A percentile compares a stretch with the other conserved stretches of the same genome.
phyloP scores from a whole-genome alignment of 2,329 filamentous ascomycete genomes.

The Hymenoscyphus scutula region DNA sequence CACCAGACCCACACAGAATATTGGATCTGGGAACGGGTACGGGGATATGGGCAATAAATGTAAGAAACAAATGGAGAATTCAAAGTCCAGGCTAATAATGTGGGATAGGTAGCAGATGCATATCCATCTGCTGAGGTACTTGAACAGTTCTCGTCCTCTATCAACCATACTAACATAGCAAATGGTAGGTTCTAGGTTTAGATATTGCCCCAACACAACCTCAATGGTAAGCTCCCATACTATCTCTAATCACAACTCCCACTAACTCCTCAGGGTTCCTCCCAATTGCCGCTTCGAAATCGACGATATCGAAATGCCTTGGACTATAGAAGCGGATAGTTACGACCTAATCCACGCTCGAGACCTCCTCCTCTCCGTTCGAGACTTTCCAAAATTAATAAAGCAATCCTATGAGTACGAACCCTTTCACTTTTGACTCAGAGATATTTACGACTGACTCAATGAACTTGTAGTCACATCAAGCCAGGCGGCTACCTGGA shows the following conservation, averaged over 20 bases:
- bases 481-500: constrained; percentile 28
- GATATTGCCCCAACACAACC: constrained; percentile 38
- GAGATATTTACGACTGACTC: background rate
- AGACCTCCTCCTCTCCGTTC: constrained; percentile 22
- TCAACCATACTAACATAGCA: background rate
- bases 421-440: constrained; percentile 22
- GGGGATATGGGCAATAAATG: constrained; percentile 32
- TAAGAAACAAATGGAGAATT: constrained; percentile 24
- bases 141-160: background rate
- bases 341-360: constrained; percentile 50
- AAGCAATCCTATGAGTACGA: constrained; percentile 29
- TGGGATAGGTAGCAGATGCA: constrained; percentile 25
- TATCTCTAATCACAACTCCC: background rate
- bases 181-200: constrained; percentile 27
- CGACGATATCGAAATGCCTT: constrained; percentile 51
- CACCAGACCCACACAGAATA: constrained; percentile 34
- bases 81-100: constrained; percentile 10
- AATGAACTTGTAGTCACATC: constrained; percentile 7
- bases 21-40: constrained; percentile 37
- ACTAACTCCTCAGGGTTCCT: constrained; percentile 37
- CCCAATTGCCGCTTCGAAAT: constrained; percentile 52
- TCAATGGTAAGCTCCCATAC: constrained; percentile 19
- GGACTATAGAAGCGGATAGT: constrained; percentile 42
- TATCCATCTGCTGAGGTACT: constrained; percentile 35
- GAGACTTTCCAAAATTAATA: constrained; percentile 23